phyloP scores from a whole-genome alignment of 2,329 filamentous ascomycete species.

The Zymoseptoria pseudotritici region DNA sequence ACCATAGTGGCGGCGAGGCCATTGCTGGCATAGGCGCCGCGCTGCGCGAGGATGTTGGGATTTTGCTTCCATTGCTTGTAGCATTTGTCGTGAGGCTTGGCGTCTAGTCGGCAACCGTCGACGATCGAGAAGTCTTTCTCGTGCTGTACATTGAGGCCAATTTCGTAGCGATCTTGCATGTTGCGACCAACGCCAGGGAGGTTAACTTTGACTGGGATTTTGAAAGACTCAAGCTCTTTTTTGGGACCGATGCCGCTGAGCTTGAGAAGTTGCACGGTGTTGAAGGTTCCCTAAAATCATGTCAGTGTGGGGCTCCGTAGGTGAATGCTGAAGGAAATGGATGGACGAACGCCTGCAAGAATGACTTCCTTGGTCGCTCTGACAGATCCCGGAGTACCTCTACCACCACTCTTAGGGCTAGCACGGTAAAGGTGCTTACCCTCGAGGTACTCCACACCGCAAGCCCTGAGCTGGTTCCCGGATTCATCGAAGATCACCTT shows the following conservation, averaged over 20 bases:
- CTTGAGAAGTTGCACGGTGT: constrained; percentile 58
- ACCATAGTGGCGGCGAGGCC: constrained; percentile 48
- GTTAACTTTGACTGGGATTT: constrained; percentile 48
- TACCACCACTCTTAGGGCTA: constrained; percentile 26
- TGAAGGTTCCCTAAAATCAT: constrained; percentile 46
- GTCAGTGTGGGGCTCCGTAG: background rate
- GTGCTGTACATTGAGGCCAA: constrained; percentile 43
- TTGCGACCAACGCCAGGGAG: constrained; percentile 57
- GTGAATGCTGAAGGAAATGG: constrained; percentile 43
- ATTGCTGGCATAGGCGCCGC: constrained; percentile 42
- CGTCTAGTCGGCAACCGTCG: constrained; percentile 34
- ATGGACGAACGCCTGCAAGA: constrained; percentile 45
- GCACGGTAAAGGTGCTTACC: constrained; percentile 33
- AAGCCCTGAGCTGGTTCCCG: constrained; percentile 39
- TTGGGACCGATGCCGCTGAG: constrained; percentile 54
- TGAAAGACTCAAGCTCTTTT: constrained; percentile 44
- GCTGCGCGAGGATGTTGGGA: constrained; percentile 26
- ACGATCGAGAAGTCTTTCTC: constrained; percentile 31
- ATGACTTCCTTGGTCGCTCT: constrained; percentile 39
- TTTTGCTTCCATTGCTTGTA: constrained; percentile 36
- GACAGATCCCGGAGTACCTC: constrained; percentile 34
- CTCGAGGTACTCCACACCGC: constrained; percentile 36
- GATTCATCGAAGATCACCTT: constrained; percentile 57
- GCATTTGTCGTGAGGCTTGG: constrained; percentile 32
- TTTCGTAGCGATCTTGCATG: constrained; percentile 53